phyloP scores from a whole-genome alignment of 2,329 filamentous ascomycete species.

The Penicillium sp. region DNA sequence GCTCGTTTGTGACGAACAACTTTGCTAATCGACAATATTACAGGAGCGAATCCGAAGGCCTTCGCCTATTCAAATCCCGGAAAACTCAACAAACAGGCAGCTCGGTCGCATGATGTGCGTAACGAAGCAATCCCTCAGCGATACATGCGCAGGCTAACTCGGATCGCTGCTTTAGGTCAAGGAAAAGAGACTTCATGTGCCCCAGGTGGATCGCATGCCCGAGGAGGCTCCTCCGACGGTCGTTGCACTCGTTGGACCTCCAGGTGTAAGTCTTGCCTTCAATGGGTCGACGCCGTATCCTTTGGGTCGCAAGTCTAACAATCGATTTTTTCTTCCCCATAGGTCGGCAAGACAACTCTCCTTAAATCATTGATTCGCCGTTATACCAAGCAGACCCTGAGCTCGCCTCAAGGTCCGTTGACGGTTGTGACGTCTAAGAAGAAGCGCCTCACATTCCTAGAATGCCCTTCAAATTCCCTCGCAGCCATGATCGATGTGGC shows the following conservation, averaged over 20 bases:
- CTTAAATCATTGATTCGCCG: conserved; percentile 90
- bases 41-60: conserved; percentile 81
- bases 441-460: conserved; percentile 88
- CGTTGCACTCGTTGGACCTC: conserved; percentile 90
- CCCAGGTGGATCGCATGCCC: conserved; percentile 89
- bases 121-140: conserved; percentile 2
- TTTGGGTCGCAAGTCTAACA: conserved; percentile 4
- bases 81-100: conserved; percentile 67
- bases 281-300: neutral
- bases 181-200: conserved; percentile 94
- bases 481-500: conserved; percentile 96
- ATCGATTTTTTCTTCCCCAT: conserved; percentile 1
- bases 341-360: conserved; percentile 84
- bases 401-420: conserved; percentile 83
- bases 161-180: conserved; percentile 61
- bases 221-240: conserved; percentile 93
- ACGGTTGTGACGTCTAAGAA: conserved; percentile 97
- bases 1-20: neutral
- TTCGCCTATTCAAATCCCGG: conserved; percentile 83
- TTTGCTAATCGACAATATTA: too few relatives aligned
- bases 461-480: conserved; percentile 90
- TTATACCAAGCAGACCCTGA: conserved; percentile 93
- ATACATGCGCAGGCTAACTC: conserved; percentile 16
- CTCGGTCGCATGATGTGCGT: conserved; percentile 55
- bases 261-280: conserved; percentile 62